Evolutionary conservation across 2,329 filamentous ascomycete species (phyloP).

Genomic region (Uncinocarpus reesii): DNA sequence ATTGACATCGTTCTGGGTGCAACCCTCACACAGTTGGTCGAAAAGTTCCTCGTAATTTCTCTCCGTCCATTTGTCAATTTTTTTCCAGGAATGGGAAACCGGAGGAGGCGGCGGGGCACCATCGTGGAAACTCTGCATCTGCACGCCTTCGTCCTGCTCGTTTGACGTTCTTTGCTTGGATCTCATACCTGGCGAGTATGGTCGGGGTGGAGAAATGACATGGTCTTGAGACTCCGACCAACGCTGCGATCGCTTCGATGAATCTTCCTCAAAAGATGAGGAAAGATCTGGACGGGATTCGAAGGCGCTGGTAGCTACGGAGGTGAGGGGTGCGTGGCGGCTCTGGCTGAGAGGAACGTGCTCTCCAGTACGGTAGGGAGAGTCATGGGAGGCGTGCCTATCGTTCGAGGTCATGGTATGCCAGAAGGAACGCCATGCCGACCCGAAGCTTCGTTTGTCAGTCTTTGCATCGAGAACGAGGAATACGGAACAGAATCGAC

Average conservation of each 20-base stretch:
- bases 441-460: slow-evolving; percentile 46
- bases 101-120: slow-evolving; percentile 84
- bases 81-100: slow-evolving; percentile 78
- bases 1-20: slow-evolving; percentile 88
- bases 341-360: slow-evolving; percentile 81
- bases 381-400: slow-evolving; percentile 86
- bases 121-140: slow-evolving; percentile 91
- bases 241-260: slow-evolving; percentile 47
- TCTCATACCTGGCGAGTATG: slow-evolving; percentile 84
- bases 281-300: slow-evolving; percentile 81
- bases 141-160: slow-evolving; percentile 59
- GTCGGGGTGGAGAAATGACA: slow-evolving; percentile 51
- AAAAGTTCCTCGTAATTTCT: slow-evolving; percentile 90
- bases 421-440: slow-evolving; percentile 84
- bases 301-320: slow-evolving; percentile 71
- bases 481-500: not conserved
- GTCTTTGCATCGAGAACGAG: not conserved
- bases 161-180: slow-evolving; percentile 52
- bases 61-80: slow-evolving; percentile 89
- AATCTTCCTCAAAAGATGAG: slow-evolving; percentile 67
- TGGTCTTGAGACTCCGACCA: slow-evolving; percentile 49
- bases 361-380: slow-evolving; percentile 79
- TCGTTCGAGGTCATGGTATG: slow-evolving; percentile 72
- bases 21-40: slow-evolving; percentile 86
- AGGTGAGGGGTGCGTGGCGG: slow-evolving; percentile 71